Percentiles rank a stretch among this genome's conserved stretches.
These are phyloP conservation scores for Colletotrichum costaricense DNA, from an alignment of 2,329 filamentous ascomycete species.

Conservation along the genomic window DNA sequence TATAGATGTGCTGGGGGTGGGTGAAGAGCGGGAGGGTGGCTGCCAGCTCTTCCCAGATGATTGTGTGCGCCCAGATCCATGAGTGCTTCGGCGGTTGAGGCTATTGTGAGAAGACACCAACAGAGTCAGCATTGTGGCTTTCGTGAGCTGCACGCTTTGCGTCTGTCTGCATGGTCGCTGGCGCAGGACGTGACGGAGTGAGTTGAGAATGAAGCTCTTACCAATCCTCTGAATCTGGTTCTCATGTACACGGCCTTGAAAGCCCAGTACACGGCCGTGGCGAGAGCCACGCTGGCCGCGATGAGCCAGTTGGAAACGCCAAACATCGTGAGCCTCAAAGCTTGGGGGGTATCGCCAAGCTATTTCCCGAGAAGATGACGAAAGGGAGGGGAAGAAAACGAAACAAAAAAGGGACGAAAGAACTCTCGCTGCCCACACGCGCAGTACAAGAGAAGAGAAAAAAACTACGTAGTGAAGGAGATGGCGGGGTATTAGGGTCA, in stretches of 20 bases:
- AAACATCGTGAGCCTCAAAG: conserved; percentile 15
- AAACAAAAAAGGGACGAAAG: neutral
- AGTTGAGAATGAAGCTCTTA: neutral
- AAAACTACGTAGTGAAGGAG: neutral
- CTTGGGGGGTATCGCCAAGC: neutral
- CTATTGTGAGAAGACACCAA: neutral
- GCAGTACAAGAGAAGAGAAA: neutral
- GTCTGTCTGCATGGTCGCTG: neutral
- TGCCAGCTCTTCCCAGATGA: conserved; percentile 35
- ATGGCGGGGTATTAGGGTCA: conserved; percentile 2
- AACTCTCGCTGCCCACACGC: neutral
- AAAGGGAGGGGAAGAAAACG: neutral
- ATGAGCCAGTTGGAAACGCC: conserved; percentile 28
- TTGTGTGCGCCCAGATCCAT: conserved; percentile 39
- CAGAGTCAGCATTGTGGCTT: neutral
- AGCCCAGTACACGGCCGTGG: conserved; percentile 27
- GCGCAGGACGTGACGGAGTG: neutral
- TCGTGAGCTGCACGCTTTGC: neutral
- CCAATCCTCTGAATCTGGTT: conserved; percentile 24
- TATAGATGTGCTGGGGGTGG: conserved; percentile 40
- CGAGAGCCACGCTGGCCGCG: conserved; percentile 24
- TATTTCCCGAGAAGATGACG: neutral
- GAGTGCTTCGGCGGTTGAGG: conserved; percentile 37
- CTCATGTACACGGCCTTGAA: conserved; percentile 29
- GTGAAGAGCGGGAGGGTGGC: conserved; percentile 37